Percentiles rank a stretch among this genome's conserved stretches.
Conservation (phyloP, 208 protist genomes). For the Leishmania tropica region DNA sequence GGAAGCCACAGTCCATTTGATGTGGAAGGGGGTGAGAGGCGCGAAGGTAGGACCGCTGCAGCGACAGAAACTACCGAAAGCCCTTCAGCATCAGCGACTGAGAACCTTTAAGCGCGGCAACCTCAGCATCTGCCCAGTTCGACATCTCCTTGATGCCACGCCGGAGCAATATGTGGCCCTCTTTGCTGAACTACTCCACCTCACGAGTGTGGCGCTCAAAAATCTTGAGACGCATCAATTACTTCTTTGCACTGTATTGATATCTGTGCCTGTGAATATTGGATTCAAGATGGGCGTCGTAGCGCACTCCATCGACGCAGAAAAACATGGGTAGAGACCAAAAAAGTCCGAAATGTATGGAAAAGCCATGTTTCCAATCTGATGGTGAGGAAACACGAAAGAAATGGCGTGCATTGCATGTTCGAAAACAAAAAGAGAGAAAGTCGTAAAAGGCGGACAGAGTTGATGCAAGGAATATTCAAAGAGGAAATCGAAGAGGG, state of each 20-base stretch:
- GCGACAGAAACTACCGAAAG: constrained; percentile 1
- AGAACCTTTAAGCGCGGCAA: constrained; percentile 33
- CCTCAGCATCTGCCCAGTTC: constrained; percentile 55
- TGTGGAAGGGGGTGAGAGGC: constrained; percentile 29
- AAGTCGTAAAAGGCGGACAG: background rate
- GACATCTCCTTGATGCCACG: constrained; percentile 52
- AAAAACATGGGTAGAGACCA: background rate
- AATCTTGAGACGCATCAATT: constrained; percentile 32
- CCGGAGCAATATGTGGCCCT: constrained; percentile 14
- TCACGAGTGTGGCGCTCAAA: constrained; percentile 36
- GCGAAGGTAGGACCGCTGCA: constrained; percentile 14
- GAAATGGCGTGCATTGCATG: background rate
- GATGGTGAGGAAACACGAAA: background rate
- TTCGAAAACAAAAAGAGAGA: background rate
- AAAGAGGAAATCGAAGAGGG: background rate
- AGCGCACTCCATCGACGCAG: background rate
- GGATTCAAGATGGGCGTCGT: constrained; percentile 18
- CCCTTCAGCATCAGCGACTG: constrained; percentile 26
- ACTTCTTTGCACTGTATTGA: constrained; percentile 41
- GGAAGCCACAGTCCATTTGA: constrained; percentile 49
- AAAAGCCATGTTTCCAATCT: background rate
- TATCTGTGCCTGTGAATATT: constrained; percentile 46
- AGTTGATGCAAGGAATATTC: background rate
- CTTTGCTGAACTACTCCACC: constrained; percentile 40
- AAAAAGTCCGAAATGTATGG: constrained; percentile 12